Evolutionary conservation across 2,329 filamentous ascomycete genomes (phyloP).

Genomic region (Didymella pomorum): DNA sequence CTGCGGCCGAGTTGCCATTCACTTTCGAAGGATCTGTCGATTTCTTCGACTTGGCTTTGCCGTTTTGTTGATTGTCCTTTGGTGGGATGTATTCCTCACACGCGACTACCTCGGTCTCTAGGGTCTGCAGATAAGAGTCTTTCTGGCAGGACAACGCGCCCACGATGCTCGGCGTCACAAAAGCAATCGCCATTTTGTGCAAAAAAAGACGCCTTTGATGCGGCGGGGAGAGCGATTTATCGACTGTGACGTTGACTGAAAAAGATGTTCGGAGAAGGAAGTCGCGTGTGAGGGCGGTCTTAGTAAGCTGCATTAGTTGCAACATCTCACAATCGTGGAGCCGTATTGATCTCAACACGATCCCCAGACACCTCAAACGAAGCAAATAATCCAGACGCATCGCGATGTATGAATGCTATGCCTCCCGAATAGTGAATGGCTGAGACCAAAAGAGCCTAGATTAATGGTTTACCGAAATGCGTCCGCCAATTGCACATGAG

Average conservation of each 20-base stretch:
- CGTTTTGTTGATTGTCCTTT: constrained; percentile 23
- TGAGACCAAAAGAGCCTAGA: constrained; percentile 5
- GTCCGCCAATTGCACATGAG: constrained; percentile 5
- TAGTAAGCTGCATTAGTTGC: constrained; percentile 25
- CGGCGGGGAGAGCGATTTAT: constrained; percentile 5
- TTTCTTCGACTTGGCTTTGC: constrained; percentile 41
- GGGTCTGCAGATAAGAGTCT: constrained; percentile 42
- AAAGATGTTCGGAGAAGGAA: constrained; percentile 20
- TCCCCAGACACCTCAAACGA: constrained; percentile 2
- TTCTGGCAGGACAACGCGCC: constrained; percentile 45
- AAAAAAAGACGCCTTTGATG: background rate
- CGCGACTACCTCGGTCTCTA: constrained; percentile 44
- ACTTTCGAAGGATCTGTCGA: constrained; percentile 34
- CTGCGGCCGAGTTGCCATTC: constrained; percentile 16
- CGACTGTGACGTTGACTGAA: background rate
- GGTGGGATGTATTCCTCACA: constrained; percentile 41
- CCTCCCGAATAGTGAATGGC: constrained; percentile 4
- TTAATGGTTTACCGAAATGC: background rate
- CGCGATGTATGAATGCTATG: constrained; percentile 2
- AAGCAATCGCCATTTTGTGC: constrained; percentile 30
- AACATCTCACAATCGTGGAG: background rate
- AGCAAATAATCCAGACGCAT: background rate
- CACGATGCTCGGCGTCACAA: constrained; percentile 34
- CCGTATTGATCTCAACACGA: constrained; percentile 4
- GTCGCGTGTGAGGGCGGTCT: constrained; percentile 21